A percentile compares a stretch with the other conserved stretches of the same genome.
Evolutionary conservation across 176 grass and related monocot genomes (phyloP).

Genomic region (Avena atlantica): DNA sequence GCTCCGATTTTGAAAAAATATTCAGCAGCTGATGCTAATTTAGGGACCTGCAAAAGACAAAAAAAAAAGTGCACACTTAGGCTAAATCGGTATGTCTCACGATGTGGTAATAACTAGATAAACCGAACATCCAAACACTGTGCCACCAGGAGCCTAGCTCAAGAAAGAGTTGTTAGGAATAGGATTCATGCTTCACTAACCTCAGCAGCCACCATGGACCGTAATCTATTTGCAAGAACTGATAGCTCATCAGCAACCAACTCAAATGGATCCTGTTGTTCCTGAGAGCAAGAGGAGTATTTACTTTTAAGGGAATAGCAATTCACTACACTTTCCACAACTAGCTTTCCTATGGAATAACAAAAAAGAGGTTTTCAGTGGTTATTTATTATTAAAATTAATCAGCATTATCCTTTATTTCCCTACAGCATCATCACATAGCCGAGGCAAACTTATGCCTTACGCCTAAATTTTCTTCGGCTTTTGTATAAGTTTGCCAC

Average conservation of each 20-base stretch:
- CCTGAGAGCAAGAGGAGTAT: slow-evolving; percentile 36
- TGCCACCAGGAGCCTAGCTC: background rate
- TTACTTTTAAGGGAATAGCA: background rate
- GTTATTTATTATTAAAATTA: background rate
- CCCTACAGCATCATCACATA: background rate
- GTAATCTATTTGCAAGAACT: slow-evolving; percentile 79
- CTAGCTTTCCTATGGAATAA: background rate
- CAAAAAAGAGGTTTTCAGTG: background rate
- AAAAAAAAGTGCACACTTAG: slow-evolving; percentile 18
- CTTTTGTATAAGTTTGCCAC: background rate
- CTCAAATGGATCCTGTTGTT: slow-evolving; percentile 77
- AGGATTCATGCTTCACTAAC: slow-evolving; percentile 39
- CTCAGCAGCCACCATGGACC: slow-evolving; percentile 89
- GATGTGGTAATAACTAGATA: background rate
- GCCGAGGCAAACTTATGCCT: background rate
- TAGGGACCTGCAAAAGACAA: slow-evolving; percentile 73
- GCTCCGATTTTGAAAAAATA: slow-evolving; percentile 93
- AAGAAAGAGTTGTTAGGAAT: background rate
- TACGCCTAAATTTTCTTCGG: slow-evolving; percentile 8
- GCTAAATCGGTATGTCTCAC: background rate
- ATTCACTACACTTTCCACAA: background rate
- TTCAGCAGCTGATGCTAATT: slow-evolving; percentile 91
- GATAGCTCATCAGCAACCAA: slow-evolving; percentile 90
- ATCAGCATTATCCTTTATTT: background rate
- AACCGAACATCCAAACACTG: slow-evolving; percentile 27